phyloP scores from a whole-genome alignment of 192 early-diverging fungal species.

The Linderina pennispora region DNA sequence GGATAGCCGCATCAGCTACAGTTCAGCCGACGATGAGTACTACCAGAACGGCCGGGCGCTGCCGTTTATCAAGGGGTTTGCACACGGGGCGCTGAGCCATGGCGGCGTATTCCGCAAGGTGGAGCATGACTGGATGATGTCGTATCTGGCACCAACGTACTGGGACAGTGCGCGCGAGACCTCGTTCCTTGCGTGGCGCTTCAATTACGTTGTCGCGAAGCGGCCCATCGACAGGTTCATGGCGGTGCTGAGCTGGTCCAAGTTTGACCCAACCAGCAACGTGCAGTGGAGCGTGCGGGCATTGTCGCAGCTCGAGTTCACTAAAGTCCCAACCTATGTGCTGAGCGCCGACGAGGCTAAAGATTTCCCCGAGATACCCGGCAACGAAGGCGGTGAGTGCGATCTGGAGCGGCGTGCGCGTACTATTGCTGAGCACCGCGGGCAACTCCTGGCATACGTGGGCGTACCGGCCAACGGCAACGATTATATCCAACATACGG shows the following conservation, averaged over 20 bases:
- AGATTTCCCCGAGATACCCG: conserved; percentile 22
- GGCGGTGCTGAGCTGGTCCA: conserved; percentile 20
- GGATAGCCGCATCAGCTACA: conserved; percentile 46
- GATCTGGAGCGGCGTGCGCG: conserved; percentile 9
- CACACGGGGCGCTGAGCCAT: conserved; percentile 14
- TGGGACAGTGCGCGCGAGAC: not conserved
- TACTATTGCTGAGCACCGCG: conserved; percentile 16
- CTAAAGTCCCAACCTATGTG: conserved; percentile 8
- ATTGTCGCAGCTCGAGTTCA: conserved; percentile 19
- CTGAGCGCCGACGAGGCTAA: conserved; percentile 15
- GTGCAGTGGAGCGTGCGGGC: conserved; percentile 41
- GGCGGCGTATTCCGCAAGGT: conserved; percentile 33
- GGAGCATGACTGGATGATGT: conserved; percentile 44
- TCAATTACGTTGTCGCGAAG: conserved; percentile 33
- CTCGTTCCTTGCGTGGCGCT: conserved; percentile 26
- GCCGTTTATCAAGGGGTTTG: conserved; percentile 36
- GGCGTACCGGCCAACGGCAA: conserved; percentile 11
- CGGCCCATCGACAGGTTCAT: conserved; percentile 12
- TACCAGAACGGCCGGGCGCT: conserved; percentile 40
- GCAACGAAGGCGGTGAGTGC: not conserved
- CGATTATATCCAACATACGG: conserved; percentile 14
- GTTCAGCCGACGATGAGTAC: conserved; percentile 46
- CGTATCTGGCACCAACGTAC: conserved; percentile 29
- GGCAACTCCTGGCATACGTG: conserved; percentile 21
- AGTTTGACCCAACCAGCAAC: conserved; percentile 16